Evolutionary conservation across 1,284 basidiomycete genomes (phyloP), one percentile per base, ranked within the genome.

Genomic region (Leccinum angustisporum): DNA sequence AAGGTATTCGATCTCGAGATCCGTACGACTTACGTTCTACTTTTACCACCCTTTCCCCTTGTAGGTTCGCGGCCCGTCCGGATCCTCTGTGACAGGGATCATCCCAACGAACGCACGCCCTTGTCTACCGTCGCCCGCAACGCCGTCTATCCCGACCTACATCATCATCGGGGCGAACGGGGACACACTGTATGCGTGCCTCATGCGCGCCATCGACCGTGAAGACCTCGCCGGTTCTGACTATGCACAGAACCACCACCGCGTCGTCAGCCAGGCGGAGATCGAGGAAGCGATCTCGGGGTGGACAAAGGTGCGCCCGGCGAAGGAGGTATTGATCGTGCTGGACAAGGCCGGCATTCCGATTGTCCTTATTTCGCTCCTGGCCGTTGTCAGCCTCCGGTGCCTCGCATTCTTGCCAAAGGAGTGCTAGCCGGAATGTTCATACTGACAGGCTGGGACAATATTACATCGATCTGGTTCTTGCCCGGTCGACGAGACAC

Each of bases 41-140:
- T 48, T 38, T 13, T 25, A 27, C 46, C 34, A 38, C 51, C 5
- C 0, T 33, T 50, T 4, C 1, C 63, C 1, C 52, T 9, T 48
- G 55, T 18, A 87, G 83, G 81, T 85, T 64, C 85, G 88, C 48
- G 84, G 87, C 13, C 87, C 87, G 2, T 89, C 88, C 10, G 87
- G 87, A 36, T 88, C 87, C 25, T 88, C 87, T 4, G 80, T 90
- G 33, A 89, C 87, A 1, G 86, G 88, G 14, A 88, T 90, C 56
- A 86, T 89, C 10, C 87, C 88, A 1, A 89, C 86, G 4, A 89
- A 88, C 67, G 86, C 86, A 3, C 88, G 87, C 68, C 87, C 86
- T 3, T 88, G 86, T 72, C 75, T 80, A 30, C 81, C 85, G 4
- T 75, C 80, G 10, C 71, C 80, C 3, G 61, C 74, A 40, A 66